Conservation (phyloP, 306 rosid genomes). For the Vigna radiata region DNA sequence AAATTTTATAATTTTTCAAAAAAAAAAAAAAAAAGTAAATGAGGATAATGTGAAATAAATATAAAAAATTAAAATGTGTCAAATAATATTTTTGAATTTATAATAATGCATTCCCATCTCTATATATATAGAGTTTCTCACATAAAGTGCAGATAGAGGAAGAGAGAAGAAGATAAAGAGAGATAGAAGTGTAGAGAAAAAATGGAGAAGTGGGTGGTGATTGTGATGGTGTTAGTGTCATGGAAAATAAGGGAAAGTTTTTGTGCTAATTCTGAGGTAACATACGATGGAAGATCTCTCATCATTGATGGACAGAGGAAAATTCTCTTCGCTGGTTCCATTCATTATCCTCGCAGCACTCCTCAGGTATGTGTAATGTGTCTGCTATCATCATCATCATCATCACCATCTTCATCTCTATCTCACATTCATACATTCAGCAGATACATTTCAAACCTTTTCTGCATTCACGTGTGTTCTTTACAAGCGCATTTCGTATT, state of each 20-base stretch:
- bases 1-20: too few species aligned
- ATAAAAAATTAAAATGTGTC: too few species aligned
- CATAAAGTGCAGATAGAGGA: neutral
- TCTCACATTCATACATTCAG: too few species aligned
- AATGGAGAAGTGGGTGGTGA: slow-evolving; percentile 46
- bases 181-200: neutral
- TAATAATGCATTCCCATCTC: too few species aligned
- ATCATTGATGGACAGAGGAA: slow-evolving; percentile 66
- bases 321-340: slow-evolving; percentile 79
- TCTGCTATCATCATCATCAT: neutral
- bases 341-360: slow-evolving; percentile 92
- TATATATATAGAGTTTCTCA: neutral
- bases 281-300: slow-evolving; percentile 86
- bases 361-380: slow-evolving; percentile 57
- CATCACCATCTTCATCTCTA: neutral
- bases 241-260: neutral
- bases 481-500: neutral
- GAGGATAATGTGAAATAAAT: too few species aligned
- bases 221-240: slow-evolving; percentile 10
- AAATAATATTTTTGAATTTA: too few species aligned
- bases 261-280: slow-evolving; percentile 43
- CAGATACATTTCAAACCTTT: neutral
- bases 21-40: too few species aligned
- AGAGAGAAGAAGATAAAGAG: neutral
- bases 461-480: slow-evolving; percentile 21